phyloP scores from a whole-genome alignment of 1,284 basidiomycete species.

The Irpex sp. region DNA sequence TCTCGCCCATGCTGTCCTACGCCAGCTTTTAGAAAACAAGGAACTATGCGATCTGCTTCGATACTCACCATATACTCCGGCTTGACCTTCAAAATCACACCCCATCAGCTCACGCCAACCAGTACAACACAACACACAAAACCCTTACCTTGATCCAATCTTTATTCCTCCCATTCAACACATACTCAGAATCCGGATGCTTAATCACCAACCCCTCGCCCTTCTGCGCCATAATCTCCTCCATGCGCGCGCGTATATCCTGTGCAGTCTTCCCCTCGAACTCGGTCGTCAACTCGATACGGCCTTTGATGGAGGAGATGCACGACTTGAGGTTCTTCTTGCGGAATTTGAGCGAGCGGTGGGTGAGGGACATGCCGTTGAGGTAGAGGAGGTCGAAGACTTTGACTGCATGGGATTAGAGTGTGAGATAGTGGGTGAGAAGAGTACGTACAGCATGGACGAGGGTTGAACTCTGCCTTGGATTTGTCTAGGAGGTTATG shows the following conservation, averaged over 20 bases:
- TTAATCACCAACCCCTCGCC: slow-evolving; percentile 94
- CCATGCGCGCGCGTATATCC: slow-evolving; percentile 77
- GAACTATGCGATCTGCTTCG: background rate
- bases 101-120: slow-evolving; percentile 4
- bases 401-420: slow-evolving; percentile 60
- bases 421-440: background rate
- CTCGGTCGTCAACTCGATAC: slow-evolving; percentile 76
- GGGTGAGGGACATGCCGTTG: slow-evolving; percentile 69
- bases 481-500: slow-evolving; percentile 50
- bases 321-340: slow-evolving; percentile 68
- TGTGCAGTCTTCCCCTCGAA: slow-evolving; percentile 72
- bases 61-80: slow-evolving; percentile 85
- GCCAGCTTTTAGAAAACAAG: slow-evolving; percentile 1
- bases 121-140: background rate
- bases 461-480: slow-evolving; percentile 67
- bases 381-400: slow-evolving; percentile 90
- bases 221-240: slow-evolving; percentile 75
- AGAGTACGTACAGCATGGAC: slow-evolving; percentile 80
- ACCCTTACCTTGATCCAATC: slow-evolving; percentile 85
- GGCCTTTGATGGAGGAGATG: slow-evolving; percentile 64
- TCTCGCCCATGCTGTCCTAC: slow-evolving; percentile 86
- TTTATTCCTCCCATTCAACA: slow-evolving; percentile 79
- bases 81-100: slow-evolving; percentile 54
- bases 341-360: slow-evolving; percentile 59
- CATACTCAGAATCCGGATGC: slow-evolving; percentile 75